Evolutionary conservation across 345 rosid genomes (phyloP).

Genomic region (Mangifera indica): DNA sequence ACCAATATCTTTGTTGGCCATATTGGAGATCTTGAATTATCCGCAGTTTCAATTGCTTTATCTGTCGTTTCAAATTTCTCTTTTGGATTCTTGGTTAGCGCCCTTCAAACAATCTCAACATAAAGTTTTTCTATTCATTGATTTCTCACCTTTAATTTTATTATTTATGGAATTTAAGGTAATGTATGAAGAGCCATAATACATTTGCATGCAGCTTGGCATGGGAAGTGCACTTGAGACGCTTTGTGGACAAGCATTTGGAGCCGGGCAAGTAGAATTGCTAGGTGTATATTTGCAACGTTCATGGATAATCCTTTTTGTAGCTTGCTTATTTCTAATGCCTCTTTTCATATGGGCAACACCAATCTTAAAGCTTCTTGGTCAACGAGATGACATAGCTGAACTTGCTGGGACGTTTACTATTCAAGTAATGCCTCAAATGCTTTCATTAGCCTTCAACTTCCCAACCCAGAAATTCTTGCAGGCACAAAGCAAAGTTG

Average conservation of each 20-base stretch:
- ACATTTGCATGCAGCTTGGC: slow-evolving; percentile 67
- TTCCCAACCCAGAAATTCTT: slow-evolving; percentile 88
- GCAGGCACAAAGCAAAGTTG: slow-evolving; percentile 86
- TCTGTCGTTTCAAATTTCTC: slow-evolving; percentile 92
- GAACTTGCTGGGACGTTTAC: slow-evolving; percentile 69
- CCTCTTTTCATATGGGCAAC: slow-evolving; percentile 81
- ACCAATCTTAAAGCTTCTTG: slow-evolving; percentile 68
- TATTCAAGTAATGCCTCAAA: slow-evolving; percentile 75
- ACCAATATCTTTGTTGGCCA: slow-evolving; percentile 94
- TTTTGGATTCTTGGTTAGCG: slow-evolving; percentile 80
- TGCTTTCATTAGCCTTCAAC: slow-evolving; percentile 81
- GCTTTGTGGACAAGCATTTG: slow-evolving; percentile 92
- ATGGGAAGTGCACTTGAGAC: slow-evolving; percentile 98
- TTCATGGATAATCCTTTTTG: slow-evolving; percentile 73
- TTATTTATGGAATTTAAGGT: background rate
- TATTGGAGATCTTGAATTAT: slow-evolving; percentile 83
- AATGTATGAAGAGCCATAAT: no score
- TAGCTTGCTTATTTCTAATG: slow-evolving; percentile 54
- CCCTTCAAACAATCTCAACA: background rate
- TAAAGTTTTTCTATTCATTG: background rate
- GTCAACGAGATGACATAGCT: slow-evolving; percentile 67
- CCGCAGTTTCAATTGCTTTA: slow-evolving; percentile 78
- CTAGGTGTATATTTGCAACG: slow-evolving; percentile 96
- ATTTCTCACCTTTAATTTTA: background rate
- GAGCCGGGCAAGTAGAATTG: slow-evolving; percentile 73